Evolutionary conservation across 345 rosid species (phyloP), one percentile per base, ranked within the genome.

Genomic region (Eucalyptus tenuipes): DNA sequence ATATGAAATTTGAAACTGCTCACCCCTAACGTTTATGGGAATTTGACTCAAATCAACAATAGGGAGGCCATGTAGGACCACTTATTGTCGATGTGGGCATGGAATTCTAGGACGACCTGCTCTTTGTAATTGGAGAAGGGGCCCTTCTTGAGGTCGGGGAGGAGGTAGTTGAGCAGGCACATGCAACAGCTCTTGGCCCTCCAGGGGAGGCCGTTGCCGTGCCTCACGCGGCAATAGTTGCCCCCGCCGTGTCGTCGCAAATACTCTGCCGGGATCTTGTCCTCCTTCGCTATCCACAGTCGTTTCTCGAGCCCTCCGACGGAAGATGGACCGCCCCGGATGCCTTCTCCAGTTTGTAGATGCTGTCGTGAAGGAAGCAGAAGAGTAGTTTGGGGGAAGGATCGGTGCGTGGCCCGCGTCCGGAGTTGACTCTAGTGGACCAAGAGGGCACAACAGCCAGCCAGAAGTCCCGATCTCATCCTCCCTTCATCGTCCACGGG

Each of bases 1-100:
- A 4, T 57, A 25, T 25, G 2, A 27, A 57, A 57, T 3, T 0
- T 25, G 0, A 2, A 57, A 57, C 4, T 5, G 1, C 14, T 25
- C 14, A 2, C 7, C 13, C 2, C 0, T 8, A 8, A 52, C 2
- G 29, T 55, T 24, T 55, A 55, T 22, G 29, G 3, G 12, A 55
- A 55, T 55, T 55, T 6, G 29, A 24, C 29, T 55, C 29, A 10
- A 55, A 24, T 55, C 29, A 24, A 4, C 13, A 24, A 55, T 0
- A 4, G 3, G 29, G 61, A 24, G 3, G 29, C 12, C 29, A 24
- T 55, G 61, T 7, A 24, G 61, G 61, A 55, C 29, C 27, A 55
- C 29, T 55, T 55, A 25, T 0, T 55, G 29, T 55, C 6, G 61
- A 55, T 24, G 61, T 55, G 29, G 29, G 61, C 61, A 55, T 4